Base-by-base conservation (phyloP, 2,329 filamentous ascomycete species). In the Periconia digitata region DNA sequence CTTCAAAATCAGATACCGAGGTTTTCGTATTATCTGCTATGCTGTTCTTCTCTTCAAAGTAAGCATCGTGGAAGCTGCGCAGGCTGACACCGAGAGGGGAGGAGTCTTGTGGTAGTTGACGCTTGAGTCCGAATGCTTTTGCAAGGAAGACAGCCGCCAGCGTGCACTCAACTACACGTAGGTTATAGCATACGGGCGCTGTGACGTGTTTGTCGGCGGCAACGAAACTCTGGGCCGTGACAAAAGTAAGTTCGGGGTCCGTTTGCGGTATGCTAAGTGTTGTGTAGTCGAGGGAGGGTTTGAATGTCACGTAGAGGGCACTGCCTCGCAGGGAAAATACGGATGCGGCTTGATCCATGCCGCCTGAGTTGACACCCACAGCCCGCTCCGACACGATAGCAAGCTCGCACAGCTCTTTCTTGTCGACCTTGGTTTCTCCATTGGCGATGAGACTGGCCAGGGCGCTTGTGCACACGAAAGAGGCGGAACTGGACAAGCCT, bases 311-410 rank as follows among this genome's bases (percentile, higher is more conserved):
- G 67, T 95, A 92, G 37, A 96, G 83, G 8, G 94, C 91, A 34
- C 88, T 89, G 43, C 90, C 92, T 56, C 86, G 85, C 62, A 90
- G 81, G 0, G 91, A 92, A 73, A 99, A 94, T 55, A 99, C 92
- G 0, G 92, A 97, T 27, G 94, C 94, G 13, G 91, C 86, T 75
- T 99, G 94, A 67, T 99, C 94, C 94, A 99, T 97, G 47, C 92
- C 94, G 71, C 94, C 94, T 5, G 91, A 95, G 74, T 97, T 97
- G 60, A 99, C 94, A 43, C 94, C 94, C 3, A 97, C 94, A 15
- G 89, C 86, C 47, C 94, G 85, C 76, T 99, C 94, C 39, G 91
- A 95, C 32, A 96, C 90, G 58, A 99, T 92, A 18, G 94, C 92
- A 43, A 97, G 80, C 74, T 97, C 92, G 1, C 92, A 89, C 37